A percentile compares a stretch with the other conserved stretches of the same genome.
These are phyloP conservation scores for Trichoderma atrobrunneum DNA, from an alignment of 2,329 filamentous ascomycete genomes.

Conservation along the genomic window DNA sequence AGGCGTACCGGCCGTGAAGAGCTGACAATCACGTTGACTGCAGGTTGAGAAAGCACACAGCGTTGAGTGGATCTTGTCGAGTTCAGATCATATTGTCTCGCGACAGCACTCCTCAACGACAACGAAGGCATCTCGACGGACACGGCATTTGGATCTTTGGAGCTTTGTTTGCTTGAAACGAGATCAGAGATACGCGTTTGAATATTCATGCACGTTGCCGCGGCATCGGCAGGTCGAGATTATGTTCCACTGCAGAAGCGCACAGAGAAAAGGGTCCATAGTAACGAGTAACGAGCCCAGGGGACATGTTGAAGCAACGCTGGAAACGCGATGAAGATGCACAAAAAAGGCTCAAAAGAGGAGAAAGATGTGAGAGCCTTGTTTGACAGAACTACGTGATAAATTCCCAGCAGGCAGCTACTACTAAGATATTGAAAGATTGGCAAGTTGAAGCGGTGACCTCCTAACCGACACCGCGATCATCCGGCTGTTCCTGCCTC, in stretches of 20 bases:
- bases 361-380: background rate
- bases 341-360: background rate
- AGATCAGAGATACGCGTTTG: background rate
- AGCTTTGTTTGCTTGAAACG: background rate
- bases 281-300: background rate
- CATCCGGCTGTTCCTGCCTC: background rate
- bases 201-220: background rate
- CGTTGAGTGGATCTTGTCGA: background rate
- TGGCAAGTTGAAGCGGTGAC: background rate
- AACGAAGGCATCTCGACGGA: background rate
- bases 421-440: background rate
- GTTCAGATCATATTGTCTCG: background rate
- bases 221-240: background rate
- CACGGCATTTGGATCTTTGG: background rate
- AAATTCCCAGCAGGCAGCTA: background rate
- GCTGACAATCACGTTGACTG: background rate
- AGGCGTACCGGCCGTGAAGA: background rate
- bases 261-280: background rate
- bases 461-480: background rate
- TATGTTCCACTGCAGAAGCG: background rate
- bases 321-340: background rate
- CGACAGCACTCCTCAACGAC: background rate
- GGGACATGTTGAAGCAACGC: background rate
- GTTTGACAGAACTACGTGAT: background rate
- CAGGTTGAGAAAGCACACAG: background rate